These are phyloP conservation scores for Penicillium sp. DNA, from an alignment of 2,329 filamentous ascomycete species.

Conservation along the genomic window DNA sequence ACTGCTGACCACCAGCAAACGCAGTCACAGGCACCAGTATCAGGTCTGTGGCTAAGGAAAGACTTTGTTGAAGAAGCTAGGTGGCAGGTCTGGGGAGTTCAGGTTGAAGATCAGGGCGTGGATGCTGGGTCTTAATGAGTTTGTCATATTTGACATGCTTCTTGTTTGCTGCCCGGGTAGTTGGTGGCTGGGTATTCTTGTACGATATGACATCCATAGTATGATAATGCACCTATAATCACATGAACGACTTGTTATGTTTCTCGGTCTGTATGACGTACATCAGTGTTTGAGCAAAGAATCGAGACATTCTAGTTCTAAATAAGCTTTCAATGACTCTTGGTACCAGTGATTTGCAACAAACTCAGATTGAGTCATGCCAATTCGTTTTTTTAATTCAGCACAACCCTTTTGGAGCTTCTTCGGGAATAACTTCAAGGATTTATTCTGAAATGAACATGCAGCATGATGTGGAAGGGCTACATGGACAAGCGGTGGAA, in stretches of 20 bases:
- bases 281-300: too few relatives aligned
- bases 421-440: too few relatives aligned
- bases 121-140: not conserved
- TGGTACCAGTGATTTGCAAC: too few relatives aligned
- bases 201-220: constrained; percentile 17
- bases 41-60: constrained; percentile 39
- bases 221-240: constrained; percentile 10
- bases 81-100: constrained; percentile 45
- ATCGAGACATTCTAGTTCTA: too few relatives aligned
- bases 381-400: too few relatives aligned
- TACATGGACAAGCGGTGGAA: too few relatives aligned
- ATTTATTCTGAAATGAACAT: too few relatives aligned
- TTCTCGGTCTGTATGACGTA: too few relatives aligned
- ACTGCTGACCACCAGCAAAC: not conserved
- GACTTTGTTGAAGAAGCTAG: constrained; percentile 42
- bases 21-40: constrained; percentile 10
- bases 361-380: too few relatives aligned
- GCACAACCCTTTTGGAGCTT: too few relatives aligned
- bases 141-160: not conserved
- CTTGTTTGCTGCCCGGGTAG: not conserved
- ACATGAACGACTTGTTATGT: not conserved
- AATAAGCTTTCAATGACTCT: too few relatives aligned
- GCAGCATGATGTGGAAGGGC: too few relatives aligned
- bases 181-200: constrained; percentile 4
- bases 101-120: constrained; percentile 25